Conservation (phyloP, 441 rosid genomes). For the Euphorbia celastroides region DNA sequence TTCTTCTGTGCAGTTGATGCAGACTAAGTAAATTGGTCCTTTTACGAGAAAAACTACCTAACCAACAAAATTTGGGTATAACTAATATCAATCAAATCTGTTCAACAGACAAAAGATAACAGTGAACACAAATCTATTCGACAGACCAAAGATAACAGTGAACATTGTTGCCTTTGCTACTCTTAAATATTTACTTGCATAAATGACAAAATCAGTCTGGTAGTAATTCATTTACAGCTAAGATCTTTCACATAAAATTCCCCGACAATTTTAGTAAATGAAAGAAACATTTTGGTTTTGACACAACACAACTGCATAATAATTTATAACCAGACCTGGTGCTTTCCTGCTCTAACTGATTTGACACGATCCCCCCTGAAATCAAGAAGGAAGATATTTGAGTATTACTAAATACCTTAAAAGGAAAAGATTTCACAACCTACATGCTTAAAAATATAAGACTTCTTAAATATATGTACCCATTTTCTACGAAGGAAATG, state of each 20-base stretch:
- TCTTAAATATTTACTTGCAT: background rate
- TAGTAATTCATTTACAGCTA: background rate
- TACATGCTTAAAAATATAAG: background rate
- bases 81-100: background rate
- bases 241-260: background rate
- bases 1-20: slow-evolving; percentile 97
- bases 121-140: background rate
- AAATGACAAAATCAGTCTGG: background rate
- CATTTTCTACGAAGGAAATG: slow-evolving; percentile 95
- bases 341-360: slow-evolving; percentile 88
- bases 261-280: background rate
- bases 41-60: slow-evolving; percentile 97
- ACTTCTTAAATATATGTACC: slow-evolving; percentile 41
- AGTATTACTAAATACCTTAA: slow-evolving; percentile 8
- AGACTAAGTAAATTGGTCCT: slow-evolving; percentile 94
- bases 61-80: background rate
- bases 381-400: slow-evolving; percentile 21
- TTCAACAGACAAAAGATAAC: slow-evolving; percentile 9
- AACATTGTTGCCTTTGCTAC: background rate
- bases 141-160: slow-evolving; percentile 7
- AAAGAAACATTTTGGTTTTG: background rate
- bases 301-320: background rate
- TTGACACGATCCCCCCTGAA: slow-evolving; percentile 82
- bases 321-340: slow-evolving; percentile 52
- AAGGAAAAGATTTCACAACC: slow-evolving; percentile 1